phyloP scores from a whole-genome alignment of 768 basidiomycete species.

The Rhodocollybia butyracea region DNA sequence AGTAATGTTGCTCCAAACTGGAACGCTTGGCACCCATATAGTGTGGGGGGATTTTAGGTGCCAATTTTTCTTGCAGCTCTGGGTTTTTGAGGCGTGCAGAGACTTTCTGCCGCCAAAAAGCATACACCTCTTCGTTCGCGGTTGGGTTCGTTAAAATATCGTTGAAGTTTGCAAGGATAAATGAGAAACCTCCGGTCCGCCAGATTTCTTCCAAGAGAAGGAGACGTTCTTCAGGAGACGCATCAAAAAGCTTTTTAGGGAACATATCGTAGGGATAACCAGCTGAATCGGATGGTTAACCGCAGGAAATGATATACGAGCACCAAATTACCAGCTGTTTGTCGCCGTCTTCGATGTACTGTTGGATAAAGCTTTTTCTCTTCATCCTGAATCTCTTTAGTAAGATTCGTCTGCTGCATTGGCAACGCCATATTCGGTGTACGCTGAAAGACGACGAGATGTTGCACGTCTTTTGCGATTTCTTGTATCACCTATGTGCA shows the following conservation, averaged over 20 bases:
- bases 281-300: neutral
- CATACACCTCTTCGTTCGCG: slow-evolving; percentile 22
- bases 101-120: slow-evolving; percentile 24
- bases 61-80: slow-evolving; percentile 22
- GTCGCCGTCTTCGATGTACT: slow-evolving; percentile 16
- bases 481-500: too few species aligned
- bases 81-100: slow-evolving; percentile 16
- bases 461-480: too few species aligned
- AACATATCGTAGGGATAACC: slow-evolving; percentile 16
- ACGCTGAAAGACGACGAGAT: slow-evolving; percentile 28
- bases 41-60: slow-evolving; percentile 19
- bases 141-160: slow-evolving; percentile 16
- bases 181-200: slow-evolving; percentile 19
- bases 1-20: slow-evolving; percentile 17
- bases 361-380: slow-evolving; percentile 18
- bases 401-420: slow-evolving; percentile 15
- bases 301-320: neutral
- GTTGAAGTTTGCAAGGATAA: slow-evolving; percentile 14
- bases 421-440: slow-evolving; percentile 21
- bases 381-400: slow-evolving; percentile 11
- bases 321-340: slow-evolving; percentile 13
- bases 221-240: slow-evolving; percentile 19
- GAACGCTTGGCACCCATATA: slow-evolving; percentile 23
- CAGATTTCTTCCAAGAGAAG: slow-evolving; percentile 20
- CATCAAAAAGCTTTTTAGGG: slow-evolving; percentile 11